These are phyloP conservation scores for Fusarium veterinarium DNA, from an alignment of 2,329 filamentous ascomycete species.

Conservation along the genomic window DNA sequence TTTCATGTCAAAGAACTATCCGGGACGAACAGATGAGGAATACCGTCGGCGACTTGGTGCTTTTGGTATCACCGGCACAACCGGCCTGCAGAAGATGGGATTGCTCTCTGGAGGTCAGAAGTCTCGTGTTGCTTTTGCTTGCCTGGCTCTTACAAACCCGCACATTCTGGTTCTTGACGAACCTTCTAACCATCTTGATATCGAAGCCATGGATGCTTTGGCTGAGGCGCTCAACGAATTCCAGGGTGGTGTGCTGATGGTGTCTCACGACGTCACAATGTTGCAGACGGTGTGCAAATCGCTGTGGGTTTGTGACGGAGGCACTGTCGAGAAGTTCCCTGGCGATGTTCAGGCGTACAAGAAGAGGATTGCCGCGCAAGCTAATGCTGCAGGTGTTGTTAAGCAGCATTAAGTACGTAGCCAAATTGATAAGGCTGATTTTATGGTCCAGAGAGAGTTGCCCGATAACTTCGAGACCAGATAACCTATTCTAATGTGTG, in stretches of 20 bases:
- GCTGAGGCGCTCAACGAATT: slow-evolving; percentile 86
- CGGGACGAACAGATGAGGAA: slow-evolving; percentile 93
- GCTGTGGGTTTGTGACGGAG: slow-evolving; percentile 95
- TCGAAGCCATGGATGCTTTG: slow-evolving; percentile 98
- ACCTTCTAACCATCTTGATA: slow-evolving; percentile 98
- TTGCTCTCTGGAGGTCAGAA: slow-evolving; percentile 97
- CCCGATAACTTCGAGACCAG: not conserved
- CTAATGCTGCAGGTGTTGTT: slow-evolving; percentile 88
- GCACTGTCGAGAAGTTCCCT: slow-evolving; percentile 94
- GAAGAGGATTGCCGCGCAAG: slow-evolving; percentile 92
- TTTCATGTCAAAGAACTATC: slow-evolving; percentile 95
- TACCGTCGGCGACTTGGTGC: slow-evolving; percentile 95
- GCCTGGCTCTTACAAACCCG: slow-evolving; percentile 89
- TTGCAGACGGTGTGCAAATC: slow-evolving; percentile 94
- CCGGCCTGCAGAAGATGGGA: slow-evolving; percentile 95
- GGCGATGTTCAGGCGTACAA: slow-evolving; percentile 98
- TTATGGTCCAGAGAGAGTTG: not conserved
- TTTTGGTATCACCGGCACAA: slow-evolving; percentile 91
- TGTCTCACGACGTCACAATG: slow-evolving; percentile 99
- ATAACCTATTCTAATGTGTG: not conserved
- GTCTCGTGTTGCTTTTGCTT: slow-evolving; percentile 98
- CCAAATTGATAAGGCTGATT: slow-evolving; percentile 7
- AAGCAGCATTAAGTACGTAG: slow-evolving; percentile 63
- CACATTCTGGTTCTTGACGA: slow-evolving; percentile 98
- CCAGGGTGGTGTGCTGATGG: slow-evolving; percentile 96